Conservation (phyloP, 2,329 filamentous ascomycete species). For the Fusarium siculi region DNA sequence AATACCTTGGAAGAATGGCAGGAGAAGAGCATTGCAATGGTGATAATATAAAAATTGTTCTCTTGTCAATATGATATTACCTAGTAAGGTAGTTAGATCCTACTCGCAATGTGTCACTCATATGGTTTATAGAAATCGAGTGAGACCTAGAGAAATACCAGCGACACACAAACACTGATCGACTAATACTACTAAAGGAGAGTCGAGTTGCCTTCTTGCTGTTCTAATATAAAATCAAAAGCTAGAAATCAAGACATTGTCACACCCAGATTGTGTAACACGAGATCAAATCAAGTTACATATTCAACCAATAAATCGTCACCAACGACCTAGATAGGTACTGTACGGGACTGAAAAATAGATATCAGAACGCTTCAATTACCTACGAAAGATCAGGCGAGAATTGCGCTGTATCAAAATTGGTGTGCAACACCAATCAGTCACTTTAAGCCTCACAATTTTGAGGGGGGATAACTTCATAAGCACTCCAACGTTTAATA, state of each 20-base stretch:
- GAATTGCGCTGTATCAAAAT: background rate
- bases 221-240: background rate
- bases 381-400: background rate
- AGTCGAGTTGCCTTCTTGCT: background rate
- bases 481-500: background rate
- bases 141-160: background rate
- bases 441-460: slow-evolving; percentile 1
- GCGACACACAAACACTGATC: background rate
- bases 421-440: background rate
- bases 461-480: background rate
- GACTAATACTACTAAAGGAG: background rate
- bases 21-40: background rate
- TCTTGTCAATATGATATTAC: background rate
- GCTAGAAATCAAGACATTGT: background rate
- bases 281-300: background rate
- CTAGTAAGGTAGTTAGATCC: background rate
- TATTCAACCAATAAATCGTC: background rate
- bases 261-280: background rate
- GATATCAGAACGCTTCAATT: background rate
- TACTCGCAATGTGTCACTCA: background rate
- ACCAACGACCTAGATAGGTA: background rate
- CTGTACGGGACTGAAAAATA: background rate
- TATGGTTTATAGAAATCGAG: background rate
- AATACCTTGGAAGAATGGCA: background rate
- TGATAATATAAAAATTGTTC: background rate